Base-by-base conservation (phyloP, 805 yeast genomes). In the Lachancea thermotolerans region DNA sequence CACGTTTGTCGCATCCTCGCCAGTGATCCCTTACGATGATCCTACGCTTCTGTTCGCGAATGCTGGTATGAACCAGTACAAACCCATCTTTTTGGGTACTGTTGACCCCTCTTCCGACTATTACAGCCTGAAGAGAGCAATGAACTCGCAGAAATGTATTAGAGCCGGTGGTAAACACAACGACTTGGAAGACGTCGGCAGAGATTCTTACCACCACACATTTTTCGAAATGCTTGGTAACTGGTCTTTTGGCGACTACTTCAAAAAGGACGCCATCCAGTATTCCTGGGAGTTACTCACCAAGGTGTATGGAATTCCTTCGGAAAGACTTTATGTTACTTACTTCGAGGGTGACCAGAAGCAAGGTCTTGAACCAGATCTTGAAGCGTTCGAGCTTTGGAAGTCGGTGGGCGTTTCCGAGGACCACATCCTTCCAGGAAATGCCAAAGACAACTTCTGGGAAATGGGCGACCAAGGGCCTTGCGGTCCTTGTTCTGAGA, bases 381-480 rank as follows among this genome's bases (percentile, higher is more conserved):
- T 85, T 49, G 99, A 93, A 69, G 96, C 98, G 44, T 85, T 85
- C 65, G 71, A 84, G 58, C 70, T 78, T 51, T 93, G 99, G 99
- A 70, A 72, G 51, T 78, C 74, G 33, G 85, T 84, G 35, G 99
- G 99, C 57, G 95, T 91, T 45, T 75, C 82, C 30, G 96, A 87
- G 55, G 90, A 82, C 64, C 98, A 89, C 64, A 91, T 93, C 56
- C 72, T 93, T 54, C 95, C 96, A 16, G 99, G 99, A 47, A 72
- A 81, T 55, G 85, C 82, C 44, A 73, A 81, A 62, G 99, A 93
- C 66, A 93, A 93, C 71, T 93, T 93, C 69, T 93, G 99, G 99
- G 99, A 93, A 73, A 93, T 93, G 99, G 99, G 99, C 59, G 99
- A 95, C 63, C 98, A 91, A 73, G 99, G 99, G 55, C 99, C 99